These are phyloP conservation scores for Teratosphaeria viscida DNA, from an alignment of 2,329 filamentous ascomycete genomes.

Conservation along the genomic window DNA sequence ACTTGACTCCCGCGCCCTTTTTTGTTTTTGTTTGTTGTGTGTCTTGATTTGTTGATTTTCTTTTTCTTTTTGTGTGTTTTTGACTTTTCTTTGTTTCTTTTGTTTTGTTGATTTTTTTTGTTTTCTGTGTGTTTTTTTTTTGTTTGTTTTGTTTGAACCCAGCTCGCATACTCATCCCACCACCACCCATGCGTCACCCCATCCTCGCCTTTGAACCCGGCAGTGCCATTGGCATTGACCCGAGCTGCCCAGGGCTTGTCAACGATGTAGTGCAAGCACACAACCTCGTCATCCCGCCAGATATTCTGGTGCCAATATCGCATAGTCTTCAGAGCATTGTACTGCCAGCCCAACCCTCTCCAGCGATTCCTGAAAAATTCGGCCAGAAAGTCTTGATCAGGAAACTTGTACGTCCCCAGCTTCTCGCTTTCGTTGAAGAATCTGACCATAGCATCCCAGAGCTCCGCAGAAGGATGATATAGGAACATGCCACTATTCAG, in stretches of 20 bases:
- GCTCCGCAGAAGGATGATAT: slow-evolving; percentile 32
- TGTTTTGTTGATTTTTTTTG: too few species aligned
- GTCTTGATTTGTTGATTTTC: too few species aligned
- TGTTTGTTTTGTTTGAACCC: too few species aligned
- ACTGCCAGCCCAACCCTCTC: slow-evolving; percentile 38
- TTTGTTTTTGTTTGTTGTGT: too few species aligned
- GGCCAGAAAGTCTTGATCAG: slow-evolving; percentile 45
- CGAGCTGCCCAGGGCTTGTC: slow-evolving; percentile 45
- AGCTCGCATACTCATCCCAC: slow-evolving; percentile 38
- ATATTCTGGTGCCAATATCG: slow-evolving; percentile 42
- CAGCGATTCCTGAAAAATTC: slow-evolving; percentile 38
- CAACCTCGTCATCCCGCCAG: slow-evolving; percentile 40
- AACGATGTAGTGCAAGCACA: slow-evolving; percentile 44
- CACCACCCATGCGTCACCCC: slow-evolving; percentile 44
- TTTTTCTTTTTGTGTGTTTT: too few species aligned
- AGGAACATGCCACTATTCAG: slow-evolving; percentile 44
- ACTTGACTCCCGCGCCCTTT: slow-evolving; percentile 29
- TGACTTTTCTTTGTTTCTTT: too few species aligned
- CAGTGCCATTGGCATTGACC: slow-evolving; percentile 32
- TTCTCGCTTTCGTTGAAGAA: slow-evolving; percentile 30
- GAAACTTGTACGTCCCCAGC: slow-evolving; percentile 34
- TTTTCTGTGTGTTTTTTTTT: too few species aligned
- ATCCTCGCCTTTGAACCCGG: slow-evolving; percentile 41
- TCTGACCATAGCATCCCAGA: slow-evolving; percentile 31
- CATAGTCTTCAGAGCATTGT: slow-evolving; percentile 46